Evolutionary conservation across 1,139 yeast species (phyloP).

Genomic region (Saccharomyces hybrid): DNA sequence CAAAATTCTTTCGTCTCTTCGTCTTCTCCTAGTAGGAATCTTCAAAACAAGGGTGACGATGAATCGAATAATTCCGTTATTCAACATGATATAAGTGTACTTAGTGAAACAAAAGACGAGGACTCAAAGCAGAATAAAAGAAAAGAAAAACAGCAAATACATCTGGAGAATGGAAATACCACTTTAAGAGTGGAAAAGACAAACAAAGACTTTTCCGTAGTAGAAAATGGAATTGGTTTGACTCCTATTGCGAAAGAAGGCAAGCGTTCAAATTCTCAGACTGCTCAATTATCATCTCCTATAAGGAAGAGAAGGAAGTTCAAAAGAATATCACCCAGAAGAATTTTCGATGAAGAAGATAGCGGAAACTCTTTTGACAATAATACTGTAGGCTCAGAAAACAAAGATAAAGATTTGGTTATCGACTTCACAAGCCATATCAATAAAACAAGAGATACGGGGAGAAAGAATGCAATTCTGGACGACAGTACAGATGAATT

Average conservation of each 20-base stretch:
- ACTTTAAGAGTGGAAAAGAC: neutral
- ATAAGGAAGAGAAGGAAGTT: slow-evolving; percentile 13
- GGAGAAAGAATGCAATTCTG: slow-evolving; percentile 21
- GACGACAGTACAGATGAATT: slow-evolving; percentile 30
- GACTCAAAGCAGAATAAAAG: neutral
- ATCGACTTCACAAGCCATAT: slow-evolving; percentile 20
- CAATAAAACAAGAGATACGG: slow-evolving; percentile 13
- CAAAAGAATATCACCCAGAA: slow-evolving; percentile 12
- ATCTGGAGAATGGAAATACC: neutral
- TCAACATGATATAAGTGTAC: neutral
- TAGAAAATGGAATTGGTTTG: neutral
- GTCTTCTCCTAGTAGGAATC: neutral
- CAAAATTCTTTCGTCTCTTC: neutral
- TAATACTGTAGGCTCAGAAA: slow-evolving; percentile 1
- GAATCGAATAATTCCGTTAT: neutral
- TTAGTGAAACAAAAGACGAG: neutral
- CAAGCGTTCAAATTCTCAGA: neutral
- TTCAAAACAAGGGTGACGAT: neutral
- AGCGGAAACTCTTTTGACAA: slow-evolving; percentile 9
- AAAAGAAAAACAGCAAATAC: neutral
- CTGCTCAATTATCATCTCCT: slow-evolving; percentile 2
- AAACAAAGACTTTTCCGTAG: neutral
- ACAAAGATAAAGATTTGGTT: slow-evolving; percentile 14
- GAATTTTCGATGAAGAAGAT: slow-evolving; percentile 10
- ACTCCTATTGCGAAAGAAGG: neutral